These are phyloP conservation scores for Fusarium virguliforme DNA, from an alignment of 2,329 filamentous ascomycete species.

Conservation along the genomic window DNA sequence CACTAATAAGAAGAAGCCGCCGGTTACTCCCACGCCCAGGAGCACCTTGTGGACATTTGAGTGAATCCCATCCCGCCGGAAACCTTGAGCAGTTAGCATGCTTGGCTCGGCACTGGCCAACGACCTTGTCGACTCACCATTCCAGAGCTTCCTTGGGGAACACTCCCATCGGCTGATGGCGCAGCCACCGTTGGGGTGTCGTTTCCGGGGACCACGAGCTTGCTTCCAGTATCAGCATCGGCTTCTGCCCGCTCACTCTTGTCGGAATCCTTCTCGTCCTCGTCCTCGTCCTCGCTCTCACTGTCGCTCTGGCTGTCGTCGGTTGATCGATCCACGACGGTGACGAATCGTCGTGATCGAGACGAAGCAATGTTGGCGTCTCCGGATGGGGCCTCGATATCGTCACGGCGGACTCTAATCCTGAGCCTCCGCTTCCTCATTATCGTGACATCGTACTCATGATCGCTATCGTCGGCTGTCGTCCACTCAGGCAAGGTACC, in stretches of 20 bases:
- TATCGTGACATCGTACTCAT: constrained; percentile 41
- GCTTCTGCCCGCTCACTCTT: constrained; percentile 10
- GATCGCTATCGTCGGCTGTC: constrained; percentile 47
- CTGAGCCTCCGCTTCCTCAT: constrained; percentile 36
- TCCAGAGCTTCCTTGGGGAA: constrained; percentile 18
- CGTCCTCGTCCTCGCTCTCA: constrained; percentile 18
- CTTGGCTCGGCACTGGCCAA: neutral
- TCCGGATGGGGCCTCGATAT: constrained; percentile 13
- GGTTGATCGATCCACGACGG: constrained; percentile 15
- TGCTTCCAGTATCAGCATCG: neutral
- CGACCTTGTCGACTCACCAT: constrained; percentile 39
- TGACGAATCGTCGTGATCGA: constrained; percentile 8
- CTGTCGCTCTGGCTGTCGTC: constrained; percentile 14
- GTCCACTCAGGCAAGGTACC: constrained; percentile 50
- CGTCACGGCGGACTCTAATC: constrained; percentile 27
- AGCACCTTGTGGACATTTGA: constrained; percentile 48
- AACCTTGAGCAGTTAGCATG: constrained; percentile 37
- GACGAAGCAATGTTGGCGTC: constrained; percentile 29
- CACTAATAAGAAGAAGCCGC: constrained; percentile 43
- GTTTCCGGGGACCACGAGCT: constrained; percentile 18
- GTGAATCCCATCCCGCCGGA: constrained; percentile 33
- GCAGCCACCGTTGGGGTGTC: constrained; percentile 27
- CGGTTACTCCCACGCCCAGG: constrained; percentile 46
- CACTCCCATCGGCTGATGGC: constrained; percentile 33
- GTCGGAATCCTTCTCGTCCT: constrained; percentile 9